Base-by-base conservation (phyloP, 2,329 filamentous ascomycete genomes). In the Parascedosporium putredinis region DNA sequence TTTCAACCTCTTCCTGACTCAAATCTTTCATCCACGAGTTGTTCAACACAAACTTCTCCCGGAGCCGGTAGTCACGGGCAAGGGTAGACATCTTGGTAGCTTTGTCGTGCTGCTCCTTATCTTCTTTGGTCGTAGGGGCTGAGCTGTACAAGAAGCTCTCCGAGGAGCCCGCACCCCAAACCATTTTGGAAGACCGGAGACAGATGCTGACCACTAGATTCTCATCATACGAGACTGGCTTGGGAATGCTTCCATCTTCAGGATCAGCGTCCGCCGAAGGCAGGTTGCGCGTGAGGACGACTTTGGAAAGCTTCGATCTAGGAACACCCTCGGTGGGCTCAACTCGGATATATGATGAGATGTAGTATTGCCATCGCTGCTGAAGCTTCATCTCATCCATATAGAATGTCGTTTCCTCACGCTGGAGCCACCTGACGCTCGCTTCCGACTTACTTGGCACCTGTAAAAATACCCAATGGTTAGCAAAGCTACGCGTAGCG, bases 311-410 rank as follows among this genome's bases (percentile, higher is more conserved):
- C 45, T 77, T 78, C 5, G 75, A 74, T 46, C 82, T 73, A 5
- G 76, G 70, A 2, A 93, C 76, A 12, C 86, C 86, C 65, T 93
- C 87, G 0, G 93, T 98, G 2, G 88, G 86, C 60, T 95, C 88
- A 22, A 90, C 78, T 55, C 88, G 87, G 56, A 88, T 86, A 65
- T 86, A 97, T 0, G 90, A 89, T 16, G 91, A 90, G 51, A 95
- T 88, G 63, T 98, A 98, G 69, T 94, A 95, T 58, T 91, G 87
- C 93, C 93, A 98, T 34, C 81, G 76, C 54, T 88, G 83, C 51
- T 84, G 83, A 47, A 83, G 79, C 60, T 93, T 85, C 72, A 95
- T 84, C 57, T 95, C 88, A 56, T 95, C 88, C 60, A 84, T 84
- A 58, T 93, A 89, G 63, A 95, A 88, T 0, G 95, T 85, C 36